Percentiles rank a stretch among this genome's conserved stretches.
These are phyloP conservation scores for Dryas alaskensis DNA, from an alignment of 306 rosid species.

Conservation along the genomic window DNA sequence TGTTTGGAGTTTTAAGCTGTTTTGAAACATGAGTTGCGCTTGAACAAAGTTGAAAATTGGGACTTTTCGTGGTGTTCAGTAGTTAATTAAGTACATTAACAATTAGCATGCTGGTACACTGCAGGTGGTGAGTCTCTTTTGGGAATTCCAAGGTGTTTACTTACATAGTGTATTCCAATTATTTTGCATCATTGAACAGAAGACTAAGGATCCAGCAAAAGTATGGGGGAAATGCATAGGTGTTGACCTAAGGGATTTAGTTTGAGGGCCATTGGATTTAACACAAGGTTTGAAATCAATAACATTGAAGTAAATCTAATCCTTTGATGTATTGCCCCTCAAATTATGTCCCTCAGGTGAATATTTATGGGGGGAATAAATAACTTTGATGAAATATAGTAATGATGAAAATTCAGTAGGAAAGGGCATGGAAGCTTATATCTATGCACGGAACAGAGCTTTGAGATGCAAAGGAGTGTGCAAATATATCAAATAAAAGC, in stretches of 20 bases:
- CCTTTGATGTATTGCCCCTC: too few relatives aligned
- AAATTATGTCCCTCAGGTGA: too few relatives aligned
- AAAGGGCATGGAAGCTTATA: not conserved
- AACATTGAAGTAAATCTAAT: too few relatives aligned
- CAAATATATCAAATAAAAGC: not conserved
- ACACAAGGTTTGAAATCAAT: too few relatives aligned
- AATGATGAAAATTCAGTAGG: not conserved
- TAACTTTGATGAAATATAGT: not conserved
- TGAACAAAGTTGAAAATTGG: not conserved
- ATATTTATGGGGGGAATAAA: too few relatives aligned
- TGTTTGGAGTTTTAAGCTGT: not conserved
- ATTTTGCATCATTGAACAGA: not conserved
- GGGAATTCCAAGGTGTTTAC: too few relatives aligned
- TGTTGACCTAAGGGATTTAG: too few relatives aligned
- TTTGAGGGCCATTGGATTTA: too few relatives aligned
- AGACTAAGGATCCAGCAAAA: not conserved
- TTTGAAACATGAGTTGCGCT: not conserved
- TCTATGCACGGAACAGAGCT: not conserved
- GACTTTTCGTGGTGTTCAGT: not conserved
- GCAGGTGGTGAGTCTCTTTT: not conserved
- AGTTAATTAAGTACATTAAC: not conserved
- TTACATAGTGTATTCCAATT: too few relatives aligned
- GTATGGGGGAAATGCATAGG: too few relatives aligned
- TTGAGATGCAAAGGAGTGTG: not conserved
- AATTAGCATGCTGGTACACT: not conserved